These are phyloP conservation scores for Serpula lacrymans DNA, from an alignment of 768 basidiomycete species.

Conservation along the genomic window DNA sequence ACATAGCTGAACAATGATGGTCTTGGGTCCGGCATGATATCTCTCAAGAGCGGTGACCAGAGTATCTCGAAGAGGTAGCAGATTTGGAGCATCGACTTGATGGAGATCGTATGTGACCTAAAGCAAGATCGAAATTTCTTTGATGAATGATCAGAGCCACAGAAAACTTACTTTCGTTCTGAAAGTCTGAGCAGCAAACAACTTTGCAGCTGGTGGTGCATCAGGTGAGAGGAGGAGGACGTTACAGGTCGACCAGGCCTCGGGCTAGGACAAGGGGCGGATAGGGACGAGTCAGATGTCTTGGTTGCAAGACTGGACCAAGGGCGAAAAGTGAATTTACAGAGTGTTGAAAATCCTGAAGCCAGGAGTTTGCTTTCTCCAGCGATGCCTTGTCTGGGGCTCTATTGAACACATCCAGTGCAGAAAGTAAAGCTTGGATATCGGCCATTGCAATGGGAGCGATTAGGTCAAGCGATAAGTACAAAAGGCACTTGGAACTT, in stretches of 20 bases:
- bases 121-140: conserved; percentile 28
- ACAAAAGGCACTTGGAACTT: background rate
- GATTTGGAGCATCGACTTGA: conserved; percentile 74
- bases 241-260: conserved; percentile 96
- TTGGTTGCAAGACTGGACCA: conserved; percentile 51
- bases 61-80: conserved; percentile 82
- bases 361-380: conserved; percentile 89
- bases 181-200: conserved; percentile 97
- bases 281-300: conserved; percentile 65
- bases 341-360: conserved; percentile 98
- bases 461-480: too few species aligned
- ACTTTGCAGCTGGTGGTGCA: conserved; percentile 72
- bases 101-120: conserved; percentile 95
- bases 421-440: conserved; percentile 70
- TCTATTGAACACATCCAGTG: conserved; percentile 73
- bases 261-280: conserved; percentile 73
- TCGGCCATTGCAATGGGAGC: conserved; percentile 64
- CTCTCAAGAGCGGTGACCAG: conserved; percentile 71
- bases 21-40: conserved; percentile 74
- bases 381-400: conserved; percentile 82
- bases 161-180: conserved; percentile 73
- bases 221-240: conserved; percentile 81
- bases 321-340: conserved; percentile 84
- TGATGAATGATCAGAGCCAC: conserved; percentile 2
- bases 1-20: conserved; percentile 85